Percentiles rank a stretch among this genome's conserved stretches.
phyloP scores from a whole-genome alignment of 2,329 filamentous ascomycete genomes.

The Botrytis fragariae region DNA sequence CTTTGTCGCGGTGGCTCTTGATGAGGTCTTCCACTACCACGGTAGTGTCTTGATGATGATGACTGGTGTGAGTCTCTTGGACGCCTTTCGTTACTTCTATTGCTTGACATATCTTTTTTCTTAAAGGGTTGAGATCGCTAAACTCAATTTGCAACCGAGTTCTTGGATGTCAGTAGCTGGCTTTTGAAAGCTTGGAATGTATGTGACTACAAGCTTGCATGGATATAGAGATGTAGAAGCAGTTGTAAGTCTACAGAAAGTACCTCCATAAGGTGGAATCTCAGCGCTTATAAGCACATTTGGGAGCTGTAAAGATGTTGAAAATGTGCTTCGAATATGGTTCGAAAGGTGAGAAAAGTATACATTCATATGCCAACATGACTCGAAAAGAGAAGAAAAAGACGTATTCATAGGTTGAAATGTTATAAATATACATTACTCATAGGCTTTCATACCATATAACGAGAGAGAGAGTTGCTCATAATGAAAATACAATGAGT shows the following conservation, averaged over 20 bases:
- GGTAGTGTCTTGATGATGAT: too few species aligned
- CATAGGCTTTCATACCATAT: not conserved
- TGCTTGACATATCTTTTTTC: too few species aligned
- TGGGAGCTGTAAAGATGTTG: not conserved
- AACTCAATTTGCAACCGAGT: too few species aligned
- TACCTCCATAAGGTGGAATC: rapidly evolving
- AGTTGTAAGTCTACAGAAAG: not conserved
- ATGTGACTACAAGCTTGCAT: too few species aligned
- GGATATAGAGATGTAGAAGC: too few species aligned
- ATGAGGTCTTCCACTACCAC: too few species aligned
- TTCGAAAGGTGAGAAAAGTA: not conserved
- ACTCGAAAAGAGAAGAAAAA: not conserved
- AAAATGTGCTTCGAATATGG: not conserved
- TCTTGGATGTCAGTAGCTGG: too few species aligned
- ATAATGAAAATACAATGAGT: not conserved
- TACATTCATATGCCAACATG: not conserved
- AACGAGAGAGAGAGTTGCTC: not conserved
- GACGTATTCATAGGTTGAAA: not conserved
- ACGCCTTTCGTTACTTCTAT: too few species aligned
- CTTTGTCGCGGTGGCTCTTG: too few species aligned
- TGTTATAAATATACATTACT: not conserved
- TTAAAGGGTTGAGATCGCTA: too few species aligned
- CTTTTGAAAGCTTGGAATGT: too few species aligned
- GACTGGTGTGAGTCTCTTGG: too few species aligned
- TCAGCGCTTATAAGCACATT: not conserved